Base-by-base conservation (phyloP, 306 rosid species). In the Fragaria vesca region DNA sequence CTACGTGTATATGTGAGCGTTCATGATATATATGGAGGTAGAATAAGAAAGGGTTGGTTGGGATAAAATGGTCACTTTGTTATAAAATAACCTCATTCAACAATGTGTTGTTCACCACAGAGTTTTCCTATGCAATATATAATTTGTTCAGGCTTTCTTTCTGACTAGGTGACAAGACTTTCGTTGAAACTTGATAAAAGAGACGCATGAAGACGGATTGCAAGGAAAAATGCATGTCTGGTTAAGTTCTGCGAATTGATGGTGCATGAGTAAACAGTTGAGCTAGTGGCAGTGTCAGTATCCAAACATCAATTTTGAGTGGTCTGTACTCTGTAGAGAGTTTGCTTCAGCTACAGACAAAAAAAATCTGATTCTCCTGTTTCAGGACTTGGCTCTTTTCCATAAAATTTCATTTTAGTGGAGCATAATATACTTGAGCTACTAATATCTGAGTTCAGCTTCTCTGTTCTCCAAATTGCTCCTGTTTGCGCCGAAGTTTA, bases 361-460 rank as follows among this genome's bases (percentile, higher is more conserved):
- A 55, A 81, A 83, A 71, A 46, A 66, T 76, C 54, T 82, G 68
- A 60, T 80, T 87, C 86, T 80, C 81, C 76, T 72, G 63, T 75
- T 82, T 80, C 71, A 83, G 83, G 71, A 73, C 71, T 63, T 79
- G 76, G 83, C 86, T 79, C 78, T 84, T 78, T 79, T 75, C 78
- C 80, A 62, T 66, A 50, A 74, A 80, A 73, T 74, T 55, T 80
- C 81, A 78, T 80, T 91, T 80, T 69, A 75, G 65, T 80, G 75
- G 79, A 86, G 76, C 28, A 50, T 42, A 42, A 42, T 8, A 42
- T 42, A 42, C 45, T 42, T 42, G 10, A 42, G 45, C 45, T 42
- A 42, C 45, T 42, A 42, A 6, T 42, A 42, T 38, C 42, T 38
- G 42, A 5, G 34, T 83, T 83, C 52, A 28, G 50, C 71, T 82